Evolutionary conservation across 805 yeast genomes (phyloP).

Genomic region (Sungouiella thailandica): DNA sequence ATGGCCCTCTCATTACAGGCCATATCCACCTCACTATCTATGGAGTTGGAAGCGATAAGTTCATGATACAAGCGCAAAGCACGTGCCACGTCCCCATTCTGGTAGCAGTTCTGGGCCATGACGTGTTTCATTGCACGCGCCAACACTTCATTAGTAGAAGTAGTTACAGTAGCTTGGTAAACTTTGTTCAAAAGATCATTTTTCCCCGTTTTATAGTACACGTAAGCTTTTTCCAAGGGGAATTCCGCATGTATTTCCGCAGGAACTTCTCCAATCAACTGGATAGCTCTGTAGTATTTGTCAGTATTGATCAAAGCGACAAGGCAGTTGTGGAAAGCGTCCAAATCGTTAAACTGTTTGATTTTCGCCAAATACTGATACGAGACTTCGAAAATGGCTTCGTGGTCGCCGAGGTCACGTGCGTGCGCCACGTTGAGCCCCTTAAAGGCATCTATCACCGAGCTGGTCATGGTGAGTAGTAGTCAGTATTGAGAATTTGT

Average conservation of each 20-base stretch:
- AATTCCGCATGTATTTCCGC: constrained; percentile 32
- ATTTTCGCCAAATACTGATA: constrained; percentile 37
- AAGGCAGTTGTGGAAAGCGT: constrained; percentile 39
- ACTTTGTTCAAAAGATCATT: constrained; percentile 21
- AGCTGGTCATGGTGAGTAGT: constrained; percentile 27
- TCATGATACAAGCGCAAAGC: constrained; percentile 45
- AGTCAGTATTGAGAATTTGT: background rate
- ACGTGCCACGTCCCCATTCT: constrained; percentile 36
- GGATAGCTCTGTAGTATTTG: constrained; percentile 45
- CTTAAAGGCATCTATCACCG: constrained; percentile 39
- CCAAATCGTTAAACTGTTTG: constrained; percentile 30
- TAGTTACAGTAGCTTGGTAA: constrained; percentile 3
- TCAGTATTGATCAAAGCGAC: constrained; percentile 60
- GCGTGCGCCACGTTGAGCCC: constrained; percentile 28
- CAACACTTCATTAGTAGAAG: constrained; percentile 13
- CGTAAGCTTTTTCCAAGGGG: constrained; percentile 51
- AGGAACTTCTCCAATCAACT: constrained; percentile 36
- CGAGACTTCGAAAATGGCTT: constrained; percentile 33
- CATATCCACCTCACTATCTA: constrained; percentile 48
- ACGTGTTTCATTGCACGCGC: constrained; percentile 42
- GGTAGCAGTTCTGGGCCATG: constrained; percentile 51
- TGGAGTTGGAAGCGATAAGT: constrained; percentile 28
- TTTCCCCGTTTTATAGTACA: constrained; percentile 53
- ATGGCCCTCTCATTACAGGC: constrained; percentile 65
- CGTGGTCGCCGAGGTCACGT: constrained; percentile 27